Evolutionary conservation across 2,329 filamentous ascomycete species (phyloP).

Genomic region (Salinomyces thailandicus): DNA sequence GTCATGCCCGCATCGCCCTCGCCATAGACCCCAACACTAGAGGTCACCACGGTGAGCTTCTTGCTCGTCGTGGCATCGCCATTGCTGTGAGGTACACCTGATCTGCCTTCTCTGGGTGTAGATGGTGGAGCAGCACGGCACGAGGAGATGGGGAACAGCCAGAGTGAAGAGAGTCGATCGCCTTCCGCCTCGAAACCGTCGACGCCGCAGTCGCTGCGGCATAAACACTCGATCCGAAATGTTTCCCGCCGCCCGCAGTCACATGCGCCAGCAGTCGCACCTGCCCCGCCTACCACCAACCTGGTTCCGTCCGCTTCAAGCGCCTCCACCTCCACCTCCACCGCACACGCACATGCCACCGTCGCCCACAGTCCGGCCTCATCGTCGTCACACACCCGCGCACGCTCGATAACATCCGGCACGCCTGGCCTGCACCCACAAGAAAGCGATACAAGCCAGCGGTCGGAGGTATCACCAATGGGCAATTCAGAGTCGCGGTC

Average conservation of each 20-base stretch:
- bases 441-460: constrained; percentile 8
- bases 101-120: background rate
- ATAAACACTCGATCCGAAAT: background rate
- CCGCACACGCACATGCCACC: constrained; percentile 9
- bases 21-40: too few species aligned
- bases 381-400: constrained; percentile 15
- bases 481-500: constrained; percentile 16
- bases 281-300: constrained; percentile 9
- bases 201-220: background rate
- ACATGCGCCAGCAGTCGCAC: constrained; percentile 5
- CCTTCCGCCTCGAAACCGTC: background rate
- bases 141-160: background rate
- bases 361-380: constrained; percentile 8
- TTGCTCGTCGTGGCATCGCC: too few species aligned
- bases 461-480: constrained; percentile 12
- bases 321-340: constrained; percentile 12
- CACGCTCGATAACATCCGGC: constrained; percentile 20
- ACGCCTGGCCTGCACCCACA: constrained; percentile 10
- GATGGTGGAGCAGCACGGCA: background rate
- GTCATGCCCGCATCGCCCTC: background rate
- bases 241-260: constrained; percentile 5
- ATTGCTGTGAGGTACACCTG: too few species aligned
- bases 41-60: too few species aligned
- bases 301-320: constrained; percentile 11
- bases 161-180: background rate